Conservation (phyloP, 2,329 filamentous ascomycete genomes). For the Aaosphaeria pasadenensis region DNA sequence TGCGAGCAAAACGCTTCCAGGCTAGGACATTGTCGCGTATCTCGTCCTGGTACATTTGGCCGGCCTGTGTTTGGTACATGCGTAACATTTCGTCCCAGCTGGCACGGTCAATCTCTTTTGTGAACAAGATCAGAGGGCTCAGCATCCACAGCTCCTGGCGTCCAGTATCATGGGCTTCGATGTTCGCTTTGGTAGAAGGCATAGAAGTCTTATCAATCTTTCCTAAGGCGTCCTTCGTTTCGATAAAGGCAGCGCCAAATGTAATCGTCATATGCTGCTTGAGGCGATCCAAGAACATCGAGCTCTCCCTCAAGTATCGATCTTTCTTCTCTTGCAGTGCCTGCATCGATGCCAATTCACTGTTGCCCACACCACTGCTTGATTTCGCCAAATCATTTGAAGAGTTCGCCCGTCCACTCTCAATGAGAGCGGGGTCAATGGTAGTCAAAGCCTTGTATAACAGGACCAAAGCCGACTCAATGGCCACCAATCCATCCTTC, state of each 20-base stretch:
- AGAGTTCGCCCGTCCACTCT: constrained; percentile 43
- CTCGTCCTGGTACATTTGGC: constrained; percentile 75
- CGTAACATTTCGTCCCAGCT: constrained; percentile 80
- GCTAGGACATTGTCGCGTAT: constrained; percentile 73
- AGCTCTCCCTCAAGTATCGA: constrained; percentile 75
- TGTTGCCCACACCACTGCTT: constrained; percentile 64
- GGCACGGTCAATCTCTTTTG: constrained; percentile 74
- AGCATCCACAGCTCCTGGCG: constrained; percentile 82
- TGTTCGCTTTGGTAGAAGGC: constrained; percentile 61
- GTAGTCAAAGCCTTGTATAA: constrained; percentile 92
- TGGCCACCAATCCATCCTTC: constrained; percentile 66
- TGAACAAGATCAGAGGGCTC: constrained; percentile 81
- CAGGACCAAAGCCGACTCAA: constrained; percentile 73
- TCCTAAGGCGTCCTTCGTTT: constrained; percentile 62
- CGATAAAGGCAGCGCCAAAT: constrained; percentile 72
- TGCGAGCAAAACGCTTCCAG: constrained; percentile 78
- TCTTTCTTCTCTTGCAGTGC: constrained; percentile 94
- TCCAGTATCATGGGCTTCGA: constrained; percentile 65
- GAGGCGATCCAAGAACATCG: constrained; percentile 73
- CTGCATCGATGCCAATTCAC: constrained; percentile 78
- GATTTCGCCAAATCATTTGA: constrained; percentile 37
- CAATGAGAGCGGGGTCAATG: constrained; percentile 78
- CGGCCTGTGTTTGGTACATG: constrained; percentile 75
- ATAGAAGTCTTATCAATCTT: constrained; percentile 45
- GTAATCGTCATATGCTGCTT: constrained; percentile 78